Evolutionary conservation across 495 filamentous ascomycete species (phyloP).

Genomic region (Talaromyces thailandensis): DNA sequence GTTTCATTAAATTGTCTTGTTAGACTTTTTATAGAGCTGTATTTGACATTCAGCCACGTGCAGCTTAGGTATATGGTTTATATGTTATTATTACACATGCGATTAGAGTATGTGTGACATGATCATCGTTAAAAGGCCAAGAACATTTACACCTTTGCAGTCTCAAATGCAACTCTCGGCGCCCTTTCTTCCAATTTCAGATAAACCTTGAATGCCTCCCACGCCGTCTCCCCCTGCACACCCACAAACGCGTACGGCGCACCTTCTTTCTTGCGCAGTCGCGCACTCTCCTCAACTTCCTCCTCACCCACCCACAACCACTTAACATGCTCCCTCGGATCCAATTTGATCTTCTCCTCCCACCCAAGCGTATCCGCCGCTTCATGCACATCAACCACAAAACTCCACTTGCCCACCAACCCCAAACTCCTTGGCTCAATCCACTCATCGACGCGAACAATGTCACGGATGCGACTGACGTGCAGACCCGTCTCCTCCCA

Average conservation of each 20-base stretch:
- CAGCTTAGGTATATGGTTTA: background rate
- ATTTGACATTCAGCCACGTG: background rate
- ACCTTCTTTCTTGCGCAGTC: constrained; percentile 13
- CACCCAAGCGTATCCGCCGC: constrained; percentile 6
- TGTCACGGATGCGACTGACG: constrained; percentile 32
- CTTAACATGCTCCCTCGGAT: constrained; percentile 34
- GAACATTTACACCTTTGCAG: background rate
- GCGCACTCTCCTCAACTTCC: constrained; percentile 17
- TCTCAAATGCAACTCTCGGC: background rate
- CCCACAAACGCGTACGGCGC: constrained; percentile 12
- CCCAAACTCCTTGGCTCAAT: constrained; percentile 7
- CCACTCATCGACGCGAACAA: constrained; percentile 30
- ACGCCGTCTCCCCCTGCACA: constrained; percentile 8
- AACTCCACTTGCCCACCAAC: constrained; percentile 23
- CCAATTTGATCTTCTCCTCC: constrained; percentile 25
- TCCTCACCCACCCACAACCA: constrained; percentile 37
- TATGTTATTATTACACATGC: background rate
- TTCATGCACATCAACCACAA: constrained; percentile 30
- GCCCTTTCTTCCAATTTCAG: background rate
- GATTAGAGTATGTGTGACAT: background rate
- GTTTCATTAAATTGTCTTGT: background rate
- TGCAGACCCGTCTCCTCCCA: constrained; percentile 50
- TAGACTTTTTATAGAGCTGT: background rate
- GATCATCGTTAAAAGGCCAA: background rate
- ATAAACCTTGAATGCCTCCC: constrained; percentile 12